Percentiles rank a stretch among this genome's conserved stretches.
phyloP scores from a whole-genome alignment of 495 filamentous ascomycete genomes.

The Aspergillus cristatus region DNA sequence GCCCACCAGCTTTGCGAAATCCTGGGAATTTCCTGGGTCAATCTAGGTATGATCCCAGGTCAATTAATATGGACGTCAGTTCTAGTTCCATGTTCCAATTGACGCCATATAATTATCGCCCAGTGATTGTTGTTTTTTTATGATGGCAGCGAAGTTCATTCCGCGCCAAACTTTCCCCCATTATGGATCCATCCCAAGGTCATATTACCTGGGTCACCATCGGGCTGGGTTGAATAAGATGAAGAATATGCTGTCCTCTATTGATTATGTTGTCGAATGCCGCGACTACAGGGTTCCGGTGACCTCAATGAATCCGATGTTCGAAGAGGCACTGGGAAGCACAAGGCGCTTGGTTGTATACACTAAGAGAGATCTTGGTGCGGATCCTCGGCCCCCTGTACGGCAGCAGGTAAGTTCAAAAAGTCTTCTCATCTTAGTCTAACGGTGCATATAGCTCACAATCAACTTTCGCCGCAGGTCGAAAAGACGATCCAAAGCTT shows the following conservation, averaged over 20 bases:
- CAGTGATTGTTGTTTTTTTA: not conserved
- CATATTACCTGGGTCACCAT: conserved; percentile 98
- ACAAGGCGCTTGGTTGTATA: conserved; percentile 75
- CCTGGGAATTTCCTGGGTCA: no score
- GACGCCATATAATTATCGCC: not conserved
- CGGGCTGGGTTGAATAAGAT: conserved; percentile 73
- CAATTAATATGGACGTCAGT: no score
- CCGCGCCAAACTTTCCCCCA: conserved; percentile 64
- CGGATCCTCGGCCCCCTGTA: conserved; percentile 17
- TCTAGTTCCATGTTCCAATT: no score
- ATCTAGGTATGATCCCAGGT: no score
- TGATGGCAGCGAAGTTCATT: conserved; percentile 46
- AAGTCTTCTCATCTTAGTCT: not conserved
- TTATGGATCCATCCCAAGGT: conserved; percentile 65
- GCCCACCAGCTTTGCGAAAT: no score
- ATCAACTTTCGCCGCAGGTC: conserved; percentile 12
- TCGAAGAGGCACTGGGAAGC: conserved; percentile 65
- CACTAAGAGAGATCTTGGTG: conserved; percentile 77
- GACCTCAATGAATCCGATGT: conserved; percentile 81
- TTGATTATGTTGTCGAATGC: conserved; percentile 89
- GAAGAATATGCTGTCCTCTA: conserved; percentile 68
- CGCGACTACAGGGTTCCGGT: conserved; percentile 87
- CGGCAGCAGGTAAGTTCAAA: conserved; percentile 21
- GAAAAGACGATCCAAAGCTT: conserved; percentile 46
- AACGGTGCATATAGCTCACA: no score